Conservation (phyloP, 805 yeast genomes). For the Yarrowia bubula region DNA sequence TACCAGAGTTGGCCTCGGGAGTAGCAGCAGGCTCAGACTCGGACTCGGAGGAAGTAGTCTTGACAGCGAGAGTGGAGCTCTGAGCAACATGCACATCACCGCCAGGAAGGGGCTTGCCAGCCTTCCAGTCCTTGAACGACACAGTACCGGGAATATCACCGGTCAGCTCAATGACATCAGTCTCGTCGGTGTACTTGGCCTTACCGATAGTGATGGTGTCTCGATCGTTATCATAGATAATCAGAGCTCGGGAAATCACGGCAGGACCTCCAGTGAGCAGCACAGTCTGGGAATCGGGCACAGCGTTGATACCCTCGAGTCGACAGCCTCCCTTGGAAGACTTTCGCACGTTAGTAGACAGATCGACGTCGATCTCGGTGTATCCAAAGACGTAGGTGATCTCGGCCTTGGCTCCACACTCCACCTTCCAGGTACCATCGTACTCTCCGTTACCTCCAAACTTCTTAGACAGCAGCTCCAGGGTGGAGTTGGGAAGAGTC, state of each 20-base stretch:
- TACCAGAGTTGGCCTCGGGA: too few relatives aligned
- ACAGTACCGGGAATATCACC: not conserved
- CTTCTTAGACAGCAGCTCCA: not conserved
- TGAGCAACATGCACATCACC: too few relatives aligned
- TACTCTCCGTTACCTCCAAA: not conserved
- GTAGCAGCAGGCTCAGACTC: too few relatives aligned
- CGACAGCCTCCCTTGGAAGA: not conserved
- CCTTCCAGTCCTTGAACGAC: not conserved
- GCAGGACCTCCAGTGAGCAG: not conserved
- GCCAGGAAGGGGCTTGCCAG: not conserved
- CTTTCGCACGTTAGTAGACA: not conserved
- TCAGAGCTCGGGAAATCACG: not conserved
- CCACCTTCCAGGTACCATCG: not conserved
- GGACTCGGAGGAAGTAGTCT: too few relatives aligned
- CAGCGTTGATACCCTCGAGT: not conserved
- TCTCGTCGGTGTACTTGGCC: not conserved
- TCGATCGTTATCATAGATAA: not conserved
- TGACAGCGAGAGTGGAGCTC: too few relatives aligned
- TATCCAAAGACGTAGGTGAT: not conserved
- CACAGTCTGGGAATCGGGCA: not conserved
- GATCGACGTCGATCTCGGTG: not conserved
- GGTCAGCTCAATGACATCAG: not conserved
- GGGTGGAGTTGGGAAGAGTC: not conserved
- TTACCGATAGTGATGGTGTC: not conserved
- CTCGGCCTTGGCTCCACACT: not conserved